These are phyloP conservation scores for Camellia lanceoleosa DNA, from an alignment of 148 eudicot species.

Conservation along the genomic window DNA sequence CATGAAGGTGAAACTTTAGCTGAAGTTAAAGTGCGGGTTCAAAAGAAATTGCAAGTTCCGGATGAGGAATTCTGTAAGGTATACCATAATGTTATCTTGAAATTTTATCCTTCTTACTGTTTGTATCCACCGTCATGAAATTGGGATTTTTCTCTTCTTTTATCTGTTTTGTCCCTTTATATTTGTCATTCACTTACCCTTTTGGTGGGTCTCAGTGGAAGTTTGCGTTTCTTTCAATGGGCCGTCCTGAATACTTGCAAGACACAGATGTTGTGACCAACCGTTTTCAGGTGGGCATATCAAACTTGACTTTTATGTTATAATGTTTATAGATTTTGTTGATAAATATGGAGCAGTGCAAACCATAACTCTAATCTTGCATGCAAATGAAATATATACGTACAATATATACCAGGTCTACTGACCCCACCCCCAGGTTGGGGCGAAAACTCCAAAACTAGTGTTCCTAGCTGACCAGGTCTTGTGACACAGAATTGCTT, in stretches of 20 bases:
- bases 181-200: not conserved
- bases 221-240: conserved; percentile 9
- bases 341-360: not conserved
- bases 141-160: not conserved
- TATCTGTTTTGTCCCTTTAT: not conserved
- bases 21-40: conserved; percentile 69
- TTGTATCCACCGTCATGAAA: not conserved
- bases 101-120: not conserved
- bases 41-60: conserved; percentile 70
- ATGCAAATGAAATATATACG: not conserved
- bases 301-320: not conserved
- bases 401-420: not conserved
- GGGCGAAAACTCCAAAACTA: too few species aligned
- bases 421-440: not conserved
- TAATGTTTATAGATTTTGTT: not conserved
- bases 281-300: conserved; percentile 5
- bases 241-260: conserved; percentile 16
- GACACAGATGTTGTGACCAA: conserved; percentile 9
- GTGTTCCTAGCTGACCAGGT: too few species aligned
- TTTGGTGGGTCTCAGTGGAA: conserved; percentile 15
- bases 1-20: conserved; percentile 86
- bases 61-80: conserved; percentile 94
- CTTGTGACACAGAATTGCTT: too few species aligned
- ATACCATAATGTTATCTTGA: conserved; percentile 1
- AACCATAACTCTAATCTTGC: not conserved